Percentiles rank a stretch among this genome's conserved stretches.
phyloP scores from a whole-genome alignment of 345 rosid genomes.

The rapeseed (Brassica napus) region Da-Ae NC_063441.1:11062001-11062500 shows the following conservation, averaged over 20 bases:
- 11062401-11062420: conserved; percentile 78
- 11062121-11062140: conserved; percentile 4
- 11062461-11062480: conserved; percentile 76
- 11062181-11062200: background rate
- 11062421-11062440: conserved; percentile 72
- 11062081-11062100: conserved; percentile 27
- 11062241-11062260: conserved; percentile 53
- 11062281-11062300: conserved; percentile 28
- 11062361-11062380: conserved; percentile 79
- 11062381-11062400: conserved; percentile 94
- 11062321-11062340: conserved; percentile 48
- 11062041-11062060: conserved; percentile 16
- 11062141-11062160: conserved; percentile 19
- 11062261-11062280: conserved; percentile 40
- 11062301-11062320: background rate
- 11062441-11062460: conserved; percentile 71
- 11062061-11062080: conserved; percentile 34
- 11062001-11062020: conserved; percentile 26
- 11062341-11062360: conserved; percentile 65
- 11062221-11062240: conserved; percentile 52
- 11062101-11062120: conserved; percentile 7
- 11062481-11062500: conserved; percentile 6
- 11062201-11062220: conserved; percentile 47
- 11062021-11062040: background rate
- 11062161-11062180: background rate